Evolutionary conservation across 257 asterid species (phyloP).

Genomic region (Petrea volubilis): DNA sequence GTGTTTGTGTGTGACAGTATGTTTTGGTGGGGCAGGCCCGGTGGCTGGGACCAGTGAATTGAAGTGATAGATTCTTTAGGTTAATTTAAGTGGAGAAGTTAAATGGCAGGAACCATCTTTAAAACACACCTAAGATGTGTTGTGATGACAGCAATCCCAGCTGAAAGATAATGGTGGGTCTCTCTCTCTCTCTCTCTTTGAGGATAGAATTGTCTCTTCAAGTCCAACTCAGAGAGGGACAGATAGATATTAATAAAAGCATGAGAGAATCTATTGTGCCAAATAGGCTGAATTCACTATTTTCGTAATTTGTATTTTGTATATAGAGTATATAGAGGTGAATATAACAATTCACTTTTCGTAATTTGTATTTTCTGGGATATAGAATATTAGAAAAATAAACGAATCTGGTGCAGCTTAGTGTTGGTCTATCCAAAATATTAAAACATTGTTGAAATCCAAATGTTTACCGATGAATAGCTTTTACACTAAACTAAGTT

Average conservation of each 20-base stretch:
- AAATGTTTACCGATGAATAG: not conserved
- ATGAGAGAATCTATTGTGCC: not conserved
- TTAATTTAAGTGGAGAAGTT: not conserved
- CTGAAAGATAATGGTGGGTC: constrained; percentile 18
- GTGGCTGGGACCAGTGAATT: constrained; percentile 14
- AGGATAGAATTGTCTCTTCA: constrained; percentile 9
- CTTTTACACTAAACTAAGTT: not conserved
- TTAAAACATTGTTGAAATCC: not conserved
- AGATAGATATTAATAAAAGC: not conserved
- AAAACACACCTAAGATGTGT: constrained; percentile 14
- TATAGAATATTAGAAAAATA: not conserved
- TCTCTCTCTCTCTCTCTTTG: not conserved
- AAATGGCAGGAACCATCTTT: not conserved
- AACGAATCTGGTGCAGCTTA: too few species aligned
- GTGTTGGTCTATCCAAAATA: not conserved
- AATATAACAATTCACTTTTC: not conserved
- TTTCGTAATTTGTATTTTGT: not conserved
- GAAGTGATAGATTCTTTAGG: constrained; percentile 21
- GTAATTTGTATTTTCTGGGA: not conserved
- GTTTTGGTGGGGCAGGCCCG: not conserved
- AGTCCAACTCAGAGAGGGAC: not conserved
- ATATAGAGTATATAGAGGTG: not conserved
- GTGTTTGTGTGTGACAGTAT: not conserved
- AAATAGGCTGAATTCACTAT: not conserved
- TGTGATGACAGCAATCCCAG: constrained; percentile 23